phyloP scores from a whole-genome alignment of 2,329 filamentous ascomycete species.

The Beauveria caledonica region DNA sequence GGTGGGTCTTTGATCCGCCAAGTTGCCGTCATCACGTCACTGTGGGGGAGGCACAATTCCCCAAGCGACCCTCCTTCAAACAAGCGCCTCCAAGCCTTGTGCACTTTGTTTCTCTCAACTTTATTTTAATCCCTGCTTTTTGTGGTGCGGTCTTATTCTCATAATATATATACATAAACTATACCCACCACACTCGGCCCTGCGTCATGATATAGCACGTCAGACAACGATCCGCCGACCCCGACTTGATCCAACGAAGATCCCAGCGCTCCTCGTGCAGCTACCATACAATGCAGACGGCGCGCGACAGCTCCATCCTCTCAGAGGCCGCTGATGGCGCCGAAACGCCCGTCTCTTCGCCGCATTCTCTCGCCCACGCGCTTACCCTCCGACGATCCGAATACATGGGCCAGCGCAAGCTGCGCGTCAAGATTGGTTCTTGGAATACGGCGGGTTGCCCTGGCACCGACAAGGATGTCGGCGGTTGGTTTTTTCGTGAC shows the following conservation, averaged over 20 bases:
- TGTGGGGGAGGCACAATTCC: constrained; percentile 3
- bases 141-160: background rate
- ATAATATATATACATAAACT: background rate
- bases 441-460: constrained; percentile 90
- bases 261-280: constrained; percentile 6
- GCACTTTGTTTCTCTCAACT: background rate
- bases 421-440: constrained; percentile 82
- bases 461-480: constrained; percentile 80
- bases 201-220: constrained; percentile 13
- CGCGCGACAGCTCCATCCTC: constrained; percentile 21
- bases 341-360: constrained; percentile 37
- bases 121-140: background rate
- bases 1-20: background rate
- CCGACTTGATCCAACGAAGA: background rate
- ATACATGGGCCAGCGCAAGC: constrained; percentile 64
- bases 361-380: constrained; percentile 52
- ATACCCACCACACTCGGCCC: background rate
- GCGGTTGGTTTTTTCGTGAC: constrained; percentile 77
- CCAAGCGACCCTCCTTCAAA: background rate
- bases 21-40: constrained; percentile 7
- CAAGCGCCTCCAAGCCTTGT: background rate
- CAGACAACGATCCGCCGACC: background rate
- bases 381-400: constrained; percentile 69
- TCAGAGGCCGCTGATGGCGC: constrained; percentile 32
- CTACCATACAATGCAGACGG: constrained; percentile 19